Evolutionary conservation across 2,329 filamentous ascomycete genomes (phyloP), one percentile per base, ranked within the genome.

Genomic region (Aureobasidium sp.): DNA sequence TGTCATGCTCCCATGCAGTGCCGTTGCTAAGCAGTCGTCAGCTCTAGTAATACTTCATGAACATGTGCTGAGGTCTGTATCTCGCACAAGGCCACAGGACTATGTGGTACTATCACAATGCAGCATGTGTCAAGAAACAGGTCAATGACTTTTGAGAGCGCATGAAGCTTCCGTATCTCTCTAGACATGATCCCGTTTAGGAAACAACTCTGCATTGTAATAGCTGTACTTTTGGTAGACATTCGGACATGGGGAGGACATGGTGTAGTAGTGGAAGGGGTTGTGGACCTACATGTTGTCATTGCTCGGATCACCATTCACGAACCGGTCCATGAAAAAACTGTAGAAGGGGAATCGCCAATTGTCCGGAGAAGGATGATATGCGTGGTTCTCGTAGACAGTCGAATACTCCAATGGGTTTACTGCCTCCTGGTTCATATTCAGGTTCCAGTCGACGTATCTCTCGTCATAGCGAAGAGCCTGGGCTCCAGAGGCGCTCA

Each of bases 281-380:
- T 10, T 9, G 8, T 10, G 7, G 6, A n/a, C 61, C 52, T 15
- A 62, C 51, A 80, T 71, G 68, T 87, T 84, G 69, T 87, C 84
- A 68, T 87, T 87, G 2, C 76, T 77, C 8, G 85, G 84, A 67
- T 87, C 81, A 23, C 85, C 85, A 67, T 87, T 87, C 46, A 85
- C 83, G 67, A 82, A 87, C 63, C 83, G 77, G 70, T 87, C 85
- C 12, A 86, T 72, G 68, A 86, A 86, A 50, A 87, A 74, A 9
- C 83, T 85, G 70, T 88, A 88, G 68, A 87, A 83, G 0, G 85
- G 85, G 64, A 87, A 80, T 29, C 85, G 78, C 85, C 85, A 88
- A 66, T 84, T 87, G 0, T 75, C 70, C 1, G 85, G 85, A 23
- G 84, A 87, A 0, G 76, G 73, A 20, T 73, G 70, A 66, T 82